Evolutionary conservation across 495 filamentous ascomycete species (phyloP).

Genomic region (Saxophila tyrrhenica): DNA sequence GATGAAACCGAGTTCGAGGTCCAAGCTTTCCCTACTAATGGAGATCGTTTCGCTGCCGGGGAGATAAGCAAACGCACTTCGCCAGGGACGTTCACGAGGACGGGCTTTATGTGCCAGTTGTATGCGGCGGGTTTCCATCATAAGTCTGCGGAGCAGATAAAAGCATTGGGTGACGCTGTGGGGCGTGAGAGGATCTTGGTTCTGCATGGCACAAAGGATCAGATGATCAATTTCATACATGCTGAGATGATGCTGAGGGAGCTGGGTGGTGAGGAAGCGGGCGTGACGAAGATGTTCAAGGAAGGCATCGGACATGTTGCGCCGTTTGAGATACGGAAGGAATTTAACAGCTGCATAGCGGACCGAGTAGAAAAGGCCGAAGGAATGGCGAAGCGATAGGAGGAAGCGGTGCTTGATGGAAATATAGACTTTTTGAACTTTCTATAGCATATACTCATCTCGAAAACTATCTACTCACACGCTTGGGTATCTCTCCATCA

Average conservation of each 20-base stretch:
- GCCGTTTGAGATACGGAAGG: slow-evolving; percentile 48
- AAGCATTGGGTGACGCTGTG: slow-evolving; percentile 49
- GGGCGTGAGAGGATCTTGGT: slow-evolving; percentile 63
- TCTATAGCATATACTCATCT: too few relatives aligned
- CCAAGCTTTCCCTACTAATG: slow-evolving; percentile 56
- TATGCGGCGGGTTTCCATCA: slow-evolving; percentile 71
- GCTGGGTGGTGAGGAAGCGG: slow-evolving; percentile 34
- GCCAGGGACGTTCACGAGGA: slow-evolving; percentile 41
- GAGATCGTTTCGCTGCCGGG: slow-evolving; percentile 65
- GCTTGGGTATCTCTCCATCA: too few relatives aligned
- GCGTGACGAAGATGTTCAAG: slow-evolving; percentile 42
- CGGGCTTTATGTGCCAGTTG: slow-evolving; percentile 64
- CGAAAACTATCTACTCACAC: too few relatives aligned
- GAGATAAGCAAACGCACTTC: slow-evolving; percentile 57
- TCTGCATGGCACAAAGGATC: slow-evolving; percentile 60
- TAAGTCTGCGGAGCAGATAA: slow-evolving; percentile 54
- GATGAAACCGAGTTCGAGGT: slow-evolving; percentile 43
- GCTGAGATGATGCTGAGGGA: slow-evolving; percentile 25
- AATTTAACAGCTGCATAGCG: slow-evolving; percentile 49
- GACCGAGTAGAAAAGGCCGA: slow-evolving; percentile 36
- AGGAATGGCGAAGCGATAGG: slow-evolving; percentile 1
- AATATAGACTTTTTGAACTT: too few relatives aligned
- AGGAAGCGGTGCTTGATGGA: background rate
- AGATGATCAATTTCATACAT: slow-evolving; percentile 61
- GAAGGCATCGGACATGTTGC: slow-evolving; percentile 62